A percentile compares a stretch with the other conserved stretches of the same genome.
Conservation (phyloP, 306 rosid species). For the Medicago arabica region DNA sequence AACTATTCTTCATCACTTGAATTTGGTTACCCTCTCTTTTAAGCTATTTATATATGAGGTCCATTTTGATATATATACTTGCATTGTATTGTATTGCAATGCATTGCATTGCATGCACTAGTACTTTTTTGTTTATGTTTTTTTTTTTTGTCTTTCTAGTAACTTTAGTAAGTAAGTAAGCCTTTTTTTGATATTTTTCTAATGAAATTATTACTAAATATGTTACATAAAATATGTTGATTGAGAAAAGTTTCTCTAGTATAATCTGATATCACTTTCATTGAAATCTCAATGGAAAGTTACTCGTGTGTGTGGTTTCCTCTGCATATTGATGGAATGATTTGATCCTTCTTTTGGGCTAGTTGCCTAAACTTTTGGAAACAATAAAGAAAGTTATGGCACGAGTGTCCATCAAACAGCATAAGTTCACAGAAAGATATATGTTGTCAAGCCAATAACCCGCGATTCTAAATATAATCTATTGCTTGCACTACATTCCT, state of each 20-base stretch:
- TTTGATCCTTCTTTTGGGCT: conserved; percentile 52
- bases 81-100: not conserved
- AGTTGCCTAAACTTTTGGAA: conserved; percentile 53
- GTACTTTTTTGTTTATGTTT: not conserved
- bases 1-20: conserved; percentile 47
- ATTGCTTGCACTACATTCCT: conserved; percentile 51
- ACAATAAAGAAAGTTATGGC: conserved; percentile 52
- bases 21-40: conserved; percentile 13
- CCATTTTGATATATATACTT: not conserved
- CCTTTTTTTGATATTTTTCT: not conserved
- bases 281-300: conserved; percentile 43
- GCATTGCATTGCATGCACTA: conserved; percentile 16
- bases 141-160: not conserved
- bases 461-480: conserved; percentile 41
- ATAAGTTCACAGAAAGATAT: conserved; percentile 52
- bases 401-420: conserved; percentile 37
- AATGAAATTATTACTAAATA: conserved; percentile 7
- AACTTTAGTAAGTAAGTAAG: conserved; percentile 5
- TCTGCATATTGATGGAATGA: conserved; percentile 43
- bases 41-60: not conserved
- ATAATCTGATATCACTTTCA: conserved; percentile 25
- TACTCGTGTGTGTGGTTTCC: too few relatives aligned
- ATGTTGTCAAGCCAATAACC: conserved; percentile 44
- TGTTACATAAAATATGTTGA: not conserved
- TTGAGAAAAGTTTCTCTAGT: not conserved